Evolutionary conservation across 305 asterid species (phyloP), one percentile per base, ranked within the genome.

Genomic region (Andrographis paniculata): DNA sequence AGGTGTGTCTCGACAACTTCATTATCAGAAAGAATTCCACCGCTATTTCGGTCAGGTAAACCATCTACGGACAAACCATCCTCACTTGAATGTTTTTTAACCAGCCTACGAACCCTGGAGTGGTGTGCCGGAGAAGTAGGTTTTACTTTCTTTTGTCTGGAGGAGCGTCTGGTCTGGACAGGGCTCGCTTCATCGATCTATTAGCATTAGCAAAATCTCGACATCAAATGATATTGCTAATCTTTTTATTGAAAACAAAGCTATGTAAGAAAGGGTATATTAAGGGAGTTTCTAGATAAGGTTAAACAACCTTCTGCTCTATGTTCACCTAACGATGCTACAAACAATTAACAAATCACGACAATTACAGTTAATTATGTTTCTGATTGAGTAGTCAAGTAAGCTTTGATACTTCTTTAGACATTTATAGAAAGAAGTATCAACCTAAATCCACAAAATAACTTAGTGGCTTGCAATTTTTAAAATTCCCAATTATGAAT

Each of bases 41-140:
- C 39, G 56, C 58, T 56, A 38, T 37, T 55, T 59, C 41, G 64
- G 54, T 54, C 48, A 27, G 56, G 56, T 38, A 22, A 52, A 40
- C 45, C 23, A 28, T 53, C 31, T 24, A 30, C 61, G 18, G 61
- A 55, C 56, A 60, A 62, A 50, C 58, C 63, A 31, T 60, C 74
- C 65, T 43, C 22, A 56, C 24, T 52, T 44, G 6, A 46, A 5
- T 66, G 74, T 65, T 66, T 80, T 61, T 77, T 81, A 58, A 69
- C 84, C 61, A 79, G 72, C 65, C 75, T 72, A 56, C 71, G 75
- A 47, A 74, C 58, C 62, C 58, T 71, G 50, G 47, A 18, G 56
- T 60, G 75, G 48, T 66, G 41, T 62, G 63, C 74, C 52, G 70
- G 52, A 44, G 67, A 47, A 48, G 53, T 58, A 33, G 63, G 48